Evolutionary conservation across 164 flowering plant species (phyloP), one percentile per base, ranked within the genome.

Genomic region (Piper betle): DNA sequence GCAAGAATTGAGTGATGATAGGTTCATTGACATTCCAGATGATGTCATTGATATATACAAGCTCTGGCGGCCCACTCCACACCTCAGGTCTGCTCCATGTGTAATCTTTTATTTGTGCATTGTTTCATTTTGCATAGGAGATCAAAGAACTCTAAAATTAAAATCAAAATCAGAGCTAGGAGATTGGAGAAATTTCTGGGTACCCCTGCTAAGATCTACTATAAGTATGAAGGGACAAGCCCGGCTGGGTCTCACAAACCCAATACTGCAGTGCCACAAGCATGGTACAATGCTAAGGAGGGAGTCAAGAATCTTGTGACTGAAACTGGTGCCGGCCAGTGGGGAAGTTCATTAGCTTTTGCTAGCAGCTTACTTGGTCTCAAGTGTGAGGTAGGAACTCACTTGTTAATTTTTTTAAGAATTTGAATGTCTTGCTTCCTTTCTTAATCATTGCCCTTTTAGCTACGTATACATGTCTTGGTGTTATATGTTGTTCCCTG

Each of bases 181-280:
- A 85, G 98, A 64, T 66, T 92, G 78, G 98, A 89, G 81, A 92
- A 87, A 70, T 82, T 87, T 68, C 91, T 92, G 54, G 82, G 71
- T 15, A 92, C 98, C 5, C 98, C 98, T 53, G 98, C 98, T 1
- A 84, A 84, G 69, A 92, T 92, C 20, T 92, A 89, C 73, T 89
- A 85, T 79, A 92, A 92, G 72, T 89, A 92, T 64, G 98, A 92
- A 86, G 98, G 98, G 19, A 86, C 37, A 11, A 92, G 96, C 80
- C 98, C 98, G 0, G 96, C 96, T 55, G 98, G 98, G 20, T 92
- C 98, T 10, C 98, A 92, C 72, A 92, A 92, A 72, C 89, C 98
- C 33, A 93, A 93, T 80, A 78, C 87, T 52, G 84, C 97, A 37
- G 87, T 90, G n/a, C 97, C 98, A 41, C 98, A 93, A 78, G 98